These are phyloP conservation scores for Pythium myriotylum DNA, from an alignment of 352 stramenopile genomes.

Conservation along the genomic window DNA sequence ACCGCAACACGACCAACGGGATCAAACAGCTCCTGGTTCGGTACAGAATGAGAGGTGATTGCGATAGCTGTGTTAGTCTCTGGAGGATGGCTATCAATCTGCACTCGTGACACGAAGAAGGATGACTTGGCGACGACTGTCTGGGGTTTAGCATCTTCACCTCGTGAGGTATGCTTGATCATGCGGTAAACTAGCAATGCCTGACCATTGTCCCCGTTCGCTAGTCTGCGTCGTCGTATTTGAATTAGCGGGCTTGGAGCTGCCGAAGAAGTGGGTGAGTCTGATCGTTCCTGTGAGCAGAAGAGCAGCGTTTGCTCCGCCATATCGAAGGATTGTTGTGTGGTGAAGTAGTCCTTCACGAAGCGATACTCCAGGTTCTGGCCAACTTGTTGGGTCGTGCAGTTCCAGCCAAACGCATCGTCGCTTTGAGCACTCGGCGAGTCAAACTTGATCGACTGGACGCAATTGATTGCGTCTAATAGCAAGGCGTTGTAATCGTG, in stretches of 20 bases:
- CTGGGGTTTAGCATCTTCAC: background rate
- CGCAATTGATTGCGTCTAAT: background rate
- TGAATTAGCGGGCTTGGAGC: too few relatives aligned
- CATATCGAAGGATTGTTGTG: background rate
- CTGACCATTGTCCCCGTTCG: too few relatives aligned
- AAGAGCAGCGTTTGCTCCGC: conserved; percentile 20
- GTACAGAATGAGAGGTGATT: too few relatives aligned
- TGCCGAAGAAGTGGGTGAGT: too few relatives aligned
- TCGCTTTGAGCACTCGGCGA: background rate
- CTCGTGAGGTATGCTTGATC: too few relatives aligned
- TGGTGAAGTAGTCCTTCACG: conserved; percentile 8
- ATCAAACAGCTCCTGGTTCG: too few relatives aligned
- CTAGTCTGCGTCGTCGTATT: too few relatives aligned
- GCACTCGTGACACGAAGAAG: too few relatives aligned
- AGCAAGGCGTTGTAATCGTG: background rate
- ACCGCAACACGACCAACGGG: too few relatives aligned
- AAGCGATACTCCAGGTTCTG: conserved; percentile 13
- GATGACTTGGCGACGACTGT: too few relatives aligned
- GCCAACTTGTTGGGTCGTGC: conserved; percentile 1
- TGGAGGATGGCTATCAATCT: background rate
- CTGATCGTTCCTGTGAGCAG: conserved; percentile 7
- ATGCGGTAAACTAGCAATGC: too few relatives aligned
- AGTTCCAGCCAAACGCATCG: conserved; percentile 25
- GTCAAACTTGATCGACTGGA: background rate
- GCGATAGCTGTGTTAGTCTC: too few relatives aligned